These are phyloP conservation scores for Cotoneaster glaucophyllus DNA, from an alignment of 306 rosid genomes.

Conservation along the genomic window DNA sequence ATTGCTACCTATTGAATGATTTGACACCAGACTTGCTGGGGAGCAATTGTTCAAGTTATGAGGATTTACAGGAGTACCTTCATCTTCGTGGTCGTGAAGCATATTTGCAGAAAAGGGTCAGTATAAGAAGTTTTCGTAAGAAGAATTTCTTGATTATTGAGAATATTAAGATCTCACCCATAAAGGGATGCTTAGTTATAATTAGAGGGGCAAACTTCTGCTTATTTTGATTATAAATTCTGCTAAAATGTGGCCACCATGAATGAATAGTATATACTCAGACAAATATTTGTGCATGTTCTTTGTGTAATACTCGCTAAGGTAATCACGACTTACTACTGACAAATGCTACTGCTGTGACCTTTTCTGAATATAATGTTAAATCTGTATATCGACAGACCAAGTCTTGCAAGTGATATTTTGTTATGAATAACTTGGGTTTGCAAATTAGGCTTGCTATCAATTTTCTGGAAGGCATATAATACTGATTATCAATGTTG, in stretches of 20 bases:
- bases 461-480: background rate
- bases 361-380: background rate
- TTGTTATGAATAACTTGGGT: background rate
- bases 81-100: constrained; percentile 76
- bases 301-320: background rate
- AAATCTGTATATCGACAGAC: background rate
- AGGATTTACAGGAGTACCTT: constrained; percentile 61
- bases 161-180: background rate
- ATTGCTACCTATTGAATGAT: constrained; percentile 86
- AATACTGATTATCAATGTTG: background rate
- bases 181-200: background rate
- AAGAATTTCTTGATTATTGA: background rate
- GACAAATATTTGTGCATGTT: background rate
- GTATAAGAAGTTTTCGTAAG: background rate
- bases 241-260: background rate
- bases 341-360: background rate
- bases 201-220: background rate
- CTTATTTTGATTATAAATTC: background rate
- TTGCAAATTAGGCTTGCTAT: background rate
- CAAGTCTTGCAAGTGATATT: background rate
- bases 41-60: constrained; percentile 57
- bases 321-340: background rate
- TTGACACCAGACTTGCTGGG: constrained; percentile 70
- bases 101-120: constrained; percentile 77
- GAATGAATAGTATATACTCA: background rate